Base-by-base conservation (phyloP, 2,329 filamentous ascomycete genomes). In the Trichoderma lentiforme region DNA sequence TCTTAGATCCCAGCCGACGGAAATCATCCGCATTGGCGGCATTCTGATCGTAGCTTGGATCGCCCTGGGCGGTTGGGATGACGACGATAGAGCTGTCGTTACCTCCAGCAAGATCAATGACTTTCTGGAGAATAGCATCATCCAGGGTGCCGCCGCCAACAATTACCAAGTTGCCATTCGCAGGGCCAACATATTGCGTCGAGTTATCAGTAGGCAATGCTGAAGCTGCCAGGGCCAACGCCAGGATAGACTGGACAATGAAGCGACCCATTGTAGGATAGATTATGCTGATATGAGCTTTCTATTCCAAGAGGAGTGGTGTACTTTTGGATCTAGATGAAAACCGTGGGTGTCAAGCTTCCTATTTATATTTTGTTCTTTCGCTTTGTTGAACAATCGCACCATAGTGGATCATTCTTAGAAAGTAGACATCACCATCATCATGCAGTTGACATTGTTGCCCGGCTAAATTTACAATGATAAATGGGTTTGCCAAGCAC, bases 331-430 rank as follows among this genome's bases (percentile, higher is more conserved):
- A 21, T 5, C 32, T 21, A 4, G n/a, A n/a, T 21, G 1, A 15
- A 12, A 12, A 15, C 7, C 4, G 15, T 15, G 21, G 2, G 8
- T 1, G 30, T 28, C 15, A 5, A 18, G 18, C 36, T 34, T 4
- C 30, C n/a, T 18, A 34, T 18, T 61, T 69, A 47, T 60, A 60
- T 47, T 11, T 2, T 51, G 2, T 51, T 6, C 8, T 43, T 30
- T 32, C 0, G 6, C 14, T n/a, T 24, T 5, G 14, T 11, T 24
- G 15, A 21, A 32, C 8, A 24, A 69, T 69, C 36, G 36, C 65
- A 60, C 56, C 65, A 69, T 69, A 60, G 56, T 69, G 65, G 65
- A 69, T 60, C 65, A 69, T 32, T 69, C 65, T 69, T 39, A 58
- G 28, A 69, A 32, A 58, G 65, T 32, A 60, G 65, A 60, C 14